A percentile compares a stretch with the other conserved stretches of the same genome.
phyloP scores from a whole-genome alignment of 2,329 filamentous ascomycete species.

The Hypoxylon sp. region DNA sequence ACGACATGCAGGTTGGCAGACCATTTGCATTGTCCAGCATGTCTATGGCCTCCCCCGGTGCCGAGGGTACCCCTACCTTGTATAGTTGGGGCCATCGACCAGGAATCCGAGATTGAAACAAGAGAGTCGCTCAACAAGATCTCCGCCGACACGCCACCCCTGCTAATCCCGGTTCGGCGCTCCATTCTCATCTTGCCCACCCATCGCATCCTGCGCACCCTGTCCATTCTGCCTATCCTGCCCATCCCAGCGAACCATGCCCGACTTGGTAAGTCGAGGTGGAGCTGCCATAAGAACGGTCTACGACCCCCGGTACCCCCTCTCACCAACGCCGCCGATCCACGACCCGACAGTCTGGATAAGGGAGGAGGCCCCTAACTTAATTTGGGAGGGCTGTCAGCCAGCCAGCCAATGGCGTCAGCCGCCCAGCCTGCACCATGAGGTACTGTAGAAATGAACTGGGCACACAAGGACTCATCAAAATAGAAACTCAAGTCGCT shows the following conservation, averaged over 20 bases:
- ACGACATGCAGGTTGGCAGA: constrained; percentile 7
- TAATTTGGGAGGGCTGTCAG: constrained; percentile 8
- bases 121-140: constrained; percentile 34
- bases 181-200: neutral
- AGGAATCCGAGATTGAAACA: constrained; percentile 23
- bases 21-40: constrained; percentile 17
- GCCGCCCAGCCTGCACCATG: neutral
- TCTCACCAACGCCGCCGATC: constrained; percentile 36
- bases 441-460: constrained; percentile 20
- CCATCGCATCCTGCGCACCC: too few species aligned
- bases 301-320: constrained; percentile 5
- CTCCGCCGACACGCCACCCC: constrained; percentile 21
- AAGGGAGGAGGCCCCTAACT: constrained; percentile 37
- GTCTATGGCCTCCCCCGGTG: constrained; percentile 5
- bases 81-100: constrained; percentile 8
- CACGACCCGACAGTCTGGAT: constrained; percentile 29
- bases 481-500: constrained; percentile 29
- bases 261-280: constrained; percentile 13
- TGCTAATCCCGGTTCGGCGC: constrained; percentile 11
- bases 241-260: constrained; percentile 13
- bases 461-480: constrained; percentile 25
- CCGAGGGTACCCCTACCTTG: constrained; percentile 23
- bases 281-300: constrained; percentile 22
- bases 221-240: neutral
- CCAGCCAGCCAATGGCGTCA: constrained; percentile 23